Evolutionary conservation across 495 filamentous ascomycete species (phyloP), one percentile per base, ranked within the genome.

Genomic region (Penicillium riverlandense): DNA sequence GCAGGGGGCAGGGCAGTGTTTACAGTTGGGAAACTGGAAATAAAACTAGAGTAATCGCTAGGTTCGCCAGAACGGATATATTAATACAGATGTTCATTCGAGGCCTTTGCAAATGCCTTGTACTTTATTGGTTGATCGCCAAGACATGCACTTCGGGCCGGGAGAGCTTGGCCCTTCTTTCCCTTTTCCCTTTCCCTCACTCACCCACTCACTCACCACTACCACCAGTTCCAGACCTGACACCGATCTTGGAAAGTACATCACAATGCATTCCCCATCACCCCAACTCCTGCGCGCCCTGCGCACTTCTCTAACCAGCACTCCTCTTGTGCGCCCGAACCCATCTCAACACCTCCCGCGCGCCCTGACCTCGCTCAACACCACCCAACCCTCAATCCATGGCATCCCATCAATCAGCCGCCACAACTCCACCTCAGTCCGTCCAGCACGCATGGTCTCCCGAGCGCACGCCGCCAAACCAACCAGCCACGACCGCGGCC

Each of bases 401-500:
- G 15, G n/a, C 13, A 7, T 47, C 35, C 40, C 35, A 28, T 50
- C 58, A 11, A 37, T 41, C 13, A 38, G 36, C 14, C 68, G 63
- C 41, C 52, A 58, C 44, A 55, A 57, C 57, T 48, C 45, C 29
- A 22, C 32, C 9, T 34, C 43, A 29, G 40, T 43, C 43, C 62
- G 60, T 11, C 59, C 62, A 33, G 34, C 56, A 8, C 70, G 65
- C 29, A 61, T 73, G 55, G 54, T 71, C 37, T 55, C 69, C 2
- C 69, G 67, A 34, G 42, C 65, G 0, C 69, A 73, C 43, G 41
- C 63, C 11, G 42, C 60, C 38, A 71, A 70, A 41, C 67, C 69
- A 8, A 36, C 61, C 13, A 70, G 57, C 15, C 69, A 58, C 41
- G 76, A 83, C 62, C 79, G 81, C 39, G 81, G 79, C 35, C 80